These are phyloP conservation scores for Lipomyces anomalus DNA, from an alignment of 805 yeast species.

Conservation along the genomic window DNA sequence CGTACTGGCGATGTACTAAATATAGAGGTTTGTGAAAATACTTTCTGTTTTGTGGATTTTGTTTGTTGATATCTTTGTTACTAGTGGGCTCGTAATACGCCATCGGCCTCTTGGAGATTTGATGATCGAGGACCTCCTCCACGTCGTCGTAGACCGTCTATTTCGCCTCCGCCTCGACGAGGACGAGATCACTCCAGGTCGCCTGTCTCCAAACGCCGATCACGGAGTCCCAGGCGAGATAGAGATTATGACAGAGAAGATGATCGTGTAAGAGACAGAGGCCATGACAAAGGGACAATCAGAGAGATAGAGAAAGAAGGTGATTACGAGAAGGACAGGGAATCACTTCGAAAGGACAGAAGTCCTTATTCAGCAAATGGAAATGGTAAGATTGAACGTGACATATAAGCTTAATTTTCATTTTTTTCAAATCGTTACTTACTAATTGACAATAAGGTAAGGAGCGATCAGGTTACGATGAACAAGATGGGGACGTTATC, in stretches of 20 bases:
- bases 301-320: neutral
- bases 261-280: slow-evolving; percentile 2
- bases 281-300: neutral
- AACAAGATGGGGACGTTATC: slow-evolving; percentile 18
- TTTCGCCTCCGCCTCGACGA: slow-evolving; percentile 14
- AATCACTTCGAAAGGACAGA: neutral
- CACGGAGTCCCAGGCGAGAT: slow-evolving; percentile 6
- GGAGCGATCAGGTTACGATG: slow-evolving; percentile 20
- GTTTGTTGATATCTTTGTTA: neutral
- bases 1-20: slow-evolving; percentile 27
- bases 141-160: slow-evolving; percentile 15
- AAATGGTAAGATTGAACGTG: slow-evolving; percentile 1
- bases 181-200: slow-evolving; percentile 12
- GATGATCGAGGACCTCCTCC: slow-evolving; percentile 24
- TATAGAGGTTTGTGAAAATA: slow-evolving; percentile 24
- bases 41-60: neutral
- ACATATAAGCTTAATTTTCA: slow-evolving; percentile 1
- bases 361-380: neutral
- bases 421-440: too few species aligned
- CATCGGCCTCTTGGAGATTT: slow-evolving; percentile 24
- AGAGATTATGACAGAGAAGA: slow-evolving; percentile 3
- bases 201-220: slow-evolving; percentile 6
- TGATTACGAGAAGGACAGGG: neutral
- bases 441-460: too few species aligned
- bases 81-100: slow-evolving; percentile 24